Base-by-base conservation (phyloP, 768 basidiomycete genomes). In the Lyophyllum atratum region DNA sequence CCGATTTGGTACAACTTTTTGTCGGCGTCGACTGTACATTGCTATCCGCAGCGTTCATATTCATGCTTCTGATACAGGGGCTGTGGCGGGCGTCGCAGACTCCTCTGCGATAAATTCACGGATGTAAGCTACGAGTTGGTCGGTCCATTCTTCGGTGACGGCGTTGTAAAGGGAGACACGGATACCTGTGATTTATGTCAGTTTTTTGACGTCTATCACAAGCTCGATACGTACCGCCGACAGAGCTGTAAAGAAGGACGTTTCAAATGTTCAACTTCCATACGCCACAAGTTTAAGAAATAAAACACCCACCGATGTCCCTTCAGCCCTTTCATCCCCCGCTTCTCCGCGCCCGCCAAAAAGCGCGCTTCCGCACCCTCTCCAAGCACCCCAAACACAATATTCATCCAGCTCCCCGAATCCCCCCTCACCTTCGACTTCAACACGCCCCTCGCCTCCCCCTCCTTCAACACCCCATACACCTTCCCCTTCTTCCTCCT, bases 381-480 rank as follows among this genome's bases (percentile, higher is more conserved):
- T 0, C 86, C 90, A 12, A 85, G 61, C 12, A 95, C 76, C 52
- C 85, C 83, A 72, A 98, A 98, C 0, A 93, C 91, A 15, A 93
- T 80, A 69, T 99, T 99, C 96, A 98, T 98, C 86, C 91, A 90
- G 72, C 95, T 98, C 58, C 89, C 82, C 47, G 87, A 85, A 5
- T 85, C 89, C 55, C 81, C 79, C 66, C 83, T 78, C 19, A 96
- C 95, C 67, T 89, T 91, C 21, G 81, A 69, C 63, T 74, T 81
- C 64, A 92, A 84, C 54, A 92, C 74, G 0, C 93, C 93, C 64
- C 79, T 81, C 56, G 73, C 75, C 69, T 88, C 85, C 4, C 93
- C 93, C 61, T 84, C 82, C 61, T 82, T 80, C 59, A 99, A 64
- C 4, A 79, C 87, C 0, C 68, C 75, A 71, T 98, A 98, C 45